Base-by-base conservation (phyloP, 805 yeast species). In the Pichia occidentalis region DNA sequence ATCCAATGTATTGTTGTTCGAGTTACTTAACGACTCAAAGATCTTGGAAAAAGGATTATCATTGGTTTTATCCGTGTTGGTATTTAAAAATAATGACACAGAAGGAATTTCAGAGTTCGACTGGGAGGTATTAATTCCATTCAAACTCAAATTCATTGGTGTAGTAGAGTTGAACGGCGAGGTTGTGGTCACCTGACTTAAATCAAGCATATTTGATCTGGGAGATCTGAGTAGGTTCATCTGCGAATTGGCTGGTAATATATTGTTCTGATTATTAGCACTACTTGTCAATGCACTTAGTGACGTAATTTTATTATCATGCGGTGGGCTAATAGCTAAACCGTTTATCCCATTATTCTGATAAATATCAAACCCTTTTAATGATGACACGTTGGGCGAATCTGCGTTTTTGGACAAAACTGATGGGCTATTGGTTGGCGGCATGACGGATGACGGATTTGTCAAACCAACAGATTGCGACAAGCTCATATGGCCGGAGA, bases 241-340 rank as follows among this genome's bases (percentile, higher is more conserved):
- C 25, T 23, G 25, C 9, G 25, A 23, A 12, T 9, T 23, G 25
- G 25, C 25, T 9, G 9, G 25, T 9, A 9, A 12, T 12, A 29
- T 4, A 8, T 19, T 24, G 16, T 23, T 16, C 11, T 24, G 28
- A 17, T 43, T 29, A 23, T 25, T 28, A 10, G 42, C 38, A 33
- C 27, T 42, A 30, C 36, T 46, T 8, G 53, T 33, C 13, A 50
- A 35, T 2, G 48, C 49, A 36, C 49, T 29, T 16, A 50, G 36
- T n/a, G 54, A 46, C 2, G 53, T 49, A 2, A 44, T 34, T 14
- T 38, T 38, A 12, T 28, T 37, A 40, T 35, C 13, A 20, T 35
- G 41, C 5, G 36, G 45, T 6, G 44, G 31, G 31, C 37, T 37
- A 9, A 37, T 13, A 7, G 36, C 29, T 7, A 24, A 12, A n/a